Percentiles rank a stretch among this genome's conserved stretches.
Conservation (phyloP, 75 land plant genomes). For the Selaginella moellendorffii region DNA sequence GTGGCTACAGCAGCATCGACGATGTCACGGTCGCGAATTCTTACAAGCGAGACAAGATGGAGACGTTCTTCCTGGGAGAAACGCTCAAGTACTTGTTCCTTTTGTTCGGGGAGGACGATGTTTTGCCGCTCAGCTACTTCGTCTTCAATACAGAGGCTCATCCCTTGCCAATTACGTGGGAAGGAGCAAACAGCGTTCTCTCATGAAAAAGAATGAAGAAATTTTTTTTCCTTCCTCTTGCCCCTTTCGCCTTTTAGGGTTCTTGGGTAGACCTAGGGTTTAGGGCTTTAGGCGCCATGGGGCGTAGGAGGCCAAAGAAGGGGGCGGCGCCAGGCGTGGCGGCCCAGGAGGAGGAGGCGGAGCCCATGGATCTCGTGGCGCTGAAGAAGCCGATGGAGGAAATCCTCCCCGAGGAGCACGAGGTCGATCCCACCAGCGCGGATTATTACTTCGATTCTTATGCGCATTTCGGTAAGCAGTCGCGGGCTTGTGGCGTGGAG, state of each 20-base stretch:
- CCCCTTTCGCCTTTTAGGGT: not conserved
- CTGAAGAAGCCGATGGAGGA: not conserved
- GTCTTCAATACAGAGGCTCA: conserved; percentile 96
- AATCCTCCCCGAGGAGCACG: not conserved
- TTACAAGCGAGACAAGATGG: conserved; percentile 85
- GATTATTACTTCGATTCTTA: conserved; percentile 99
- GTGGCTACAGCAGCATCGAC: conserved; percentile 77
- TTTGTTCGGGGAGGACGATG: conserved; percentile 52
- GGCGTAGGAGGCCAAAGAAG: not conserved
- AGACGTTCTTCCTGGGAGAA: conserved; percentile 93
- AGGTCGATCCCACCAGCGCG: conserved; percentile 66
- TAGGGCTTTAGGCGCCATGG: not conserved
- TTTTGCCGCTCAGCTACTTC: conserved; percentile 67
- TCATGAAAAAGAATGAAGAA: too few species aligned
- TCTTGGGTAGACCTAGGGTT: too few species aligned
- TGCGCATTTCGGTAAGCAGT: conserved; percentile 74
- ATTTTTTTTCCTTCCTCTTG: not conserved
- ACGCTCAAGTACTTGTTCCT: conserved; percentile 85
- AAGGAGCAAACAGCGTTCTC: not conserved
- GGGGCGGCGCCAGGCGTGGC: not conserved
- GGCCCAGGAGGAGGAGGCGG: not conserved
- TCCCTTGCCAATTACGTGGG: conserved; percentile 50
- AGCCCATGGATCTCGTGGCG: not conserved
- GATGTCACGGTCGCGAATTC: conserved; percentile 76
- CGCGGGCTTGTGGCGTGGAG: not conserved